phyloP scores from a whole-genome alignment of 2,329 filamentous ascomycete genomes.

The Rugonectria rugulosa region DNA sequence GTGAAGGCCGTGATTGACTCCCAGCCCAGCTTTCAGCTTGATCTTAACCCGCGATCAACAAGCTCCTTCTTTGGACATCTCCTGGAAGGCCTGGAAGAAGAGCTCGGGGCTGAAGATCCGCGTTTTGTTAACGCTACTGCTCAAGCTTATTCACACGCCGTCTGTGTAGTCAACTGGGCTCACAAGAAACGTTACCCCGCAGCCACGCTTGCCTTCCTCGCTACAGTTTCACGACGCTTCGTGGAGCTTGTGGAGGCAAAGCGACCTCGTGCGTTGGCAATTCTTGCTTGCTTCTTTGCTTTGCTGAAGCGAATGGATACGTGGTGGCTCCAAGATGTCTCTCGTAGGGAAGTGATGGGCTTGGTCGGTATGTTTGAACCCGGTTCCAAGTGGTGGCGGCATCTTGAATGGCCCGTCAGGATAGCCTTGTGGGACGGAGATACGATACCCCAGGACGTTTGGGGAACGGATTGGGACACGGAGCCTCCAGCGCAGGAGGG shows the following conservation, averaged over 20 bases:
- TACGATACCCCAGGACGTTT: constrained; percentile 63
- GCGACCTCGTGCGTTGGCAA: constrained; percentile 67
- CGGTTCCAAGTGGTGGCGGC: constrained; percentile 67
- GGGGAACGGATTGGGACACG: constrained; percentile 60
- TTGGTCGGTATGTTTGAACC: constrained; percentile 66
- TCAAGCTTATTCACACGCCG: constrained; percentile 68
- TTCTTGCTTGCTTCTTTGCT: constrained; percentile 72
- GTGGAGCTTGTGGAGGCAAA: constrained; percentile 66
- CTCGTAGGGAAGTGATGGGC: constrained; percentile 70
- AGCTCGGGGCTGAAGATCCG: constrained; percentile 51
- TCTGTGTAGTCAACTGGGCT: constrained; percentile 73
- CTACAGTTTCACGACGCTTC: constrained; percentile 68
- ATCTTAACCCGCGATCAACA: constrained; percentile 59
- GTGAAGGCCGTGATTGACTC: constrained; percentile 70
- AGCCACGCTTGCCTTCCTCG: constrained; percentile 68
- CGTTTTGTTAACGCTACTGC: constrained; percentile 42
- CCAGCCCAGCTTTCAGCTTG: constrained; percentile 67
- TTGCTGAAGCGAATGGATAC: constrained; percentile 68
- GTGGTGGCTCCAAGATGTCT: constrained; percentile 76
- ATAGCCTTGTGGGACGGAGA: constrained; percentile 65
- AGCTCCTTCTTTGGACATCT: constrained; percentile 68
- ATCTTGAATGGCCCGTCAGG: constrained; percentile 67
- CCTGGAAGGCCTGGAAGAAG: constrained; percentile 64
- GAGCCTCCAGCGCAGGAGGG: constrained; percentile 48
- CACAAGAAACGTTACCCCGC: constrained; percentile 66